Evolutionary conservation across 116 monocot genomes (phyloP).

Genomic region (Zostera marina): DNA sequence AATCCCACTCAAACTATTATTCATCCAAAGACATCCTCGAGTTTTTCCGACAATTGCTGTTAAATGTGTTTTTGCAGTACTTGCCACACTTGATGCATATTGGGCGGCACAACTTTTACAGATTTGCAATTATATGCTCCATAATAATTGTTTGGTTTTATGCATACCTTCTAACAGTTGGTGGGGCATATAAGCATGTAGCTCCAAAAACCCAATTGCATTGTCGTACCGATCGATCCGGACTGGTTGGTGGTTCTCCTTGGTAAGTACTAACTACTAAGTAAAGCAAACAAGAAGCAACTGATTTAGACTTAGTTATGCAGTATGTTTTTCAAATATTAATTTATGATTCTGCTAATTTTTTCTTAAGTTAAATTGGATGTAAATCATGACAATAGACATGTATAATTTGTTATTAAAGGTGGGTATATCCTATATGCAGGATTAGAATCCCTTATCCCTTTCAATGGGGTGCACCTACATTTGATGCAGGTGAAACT

Average conservation of each 20-base stretch:
- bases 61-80: constrained; percentile 27
- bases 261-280: no score
- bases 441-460: constrained; percentile 76
- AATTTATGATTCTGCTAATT: no score
- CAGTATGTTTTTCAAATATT: no score
- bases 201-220: constrained; percentile 71
- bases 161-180: constrained; percentile 65
- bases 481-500: constrained; percentile 80
- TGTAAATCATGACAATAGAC: no score
- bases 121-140: constrained; percentile 73
- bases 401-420: no score
- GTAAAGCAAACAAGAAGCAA: no score
- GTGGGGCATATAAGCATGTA: constrained; percentile 71
- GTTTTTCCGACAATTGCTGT: no score
- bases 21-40: no score
- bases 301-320: no score
- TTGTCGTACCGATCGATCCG: constrained; percentile 81
- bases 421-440: no score
- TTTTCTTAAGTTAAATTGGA: no score
- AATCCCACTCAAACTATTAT: no score
- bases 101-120: constrained; percentile 30
- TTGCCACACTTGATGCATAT: constrained; percentile 44
- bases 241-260: constrained; percentile 55
- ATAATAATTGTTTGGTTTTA: constrained; percentile 85
- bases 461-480: constrained; percentile 83